These are phyloP conservation scores for Leptodermis oblonga DNA, from an alignment of 257 asterid genomes.

Conservation along the genomic window DNA sequence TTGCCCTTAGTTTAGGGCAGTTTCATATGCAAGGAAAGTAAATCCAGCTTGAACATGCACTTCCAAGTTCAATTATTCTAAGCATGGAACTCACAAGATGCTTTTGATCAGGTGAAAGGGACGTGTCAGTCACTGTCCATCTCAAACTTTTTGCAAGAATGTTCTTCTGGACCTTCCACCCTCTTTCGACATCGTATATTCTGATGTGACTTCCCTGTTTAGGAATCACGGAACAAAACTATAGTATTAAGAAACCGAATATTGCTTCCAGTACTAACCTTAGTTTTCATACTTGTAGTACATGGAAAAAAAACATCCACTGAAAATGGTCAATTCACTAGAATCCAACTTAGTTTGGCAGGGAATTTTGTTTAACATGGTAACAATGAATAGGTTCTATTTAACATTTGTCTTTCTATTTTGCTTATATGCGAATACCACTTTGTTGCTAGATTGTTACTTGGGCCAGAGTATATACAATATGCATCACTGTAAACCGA, in stretches of 20 bases:
- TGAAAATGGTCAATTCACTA: neutral
- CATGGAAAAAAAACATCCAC: neutral
- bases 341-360: neutral
- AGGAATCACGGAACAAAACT: neutral
- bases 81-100: conserved; percentile 56
- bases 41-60: neutral
- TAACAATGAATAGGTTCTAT: neutral
- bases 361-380: neutral
- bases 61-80: neutral
- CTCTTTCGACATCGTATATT: conserved; percentile 73
- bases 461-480: neutral
- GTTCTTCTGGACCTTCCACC: conserved; percentile 85
- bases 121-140: conserved; percentile 89
- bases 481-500: neutral
- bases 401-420: neutral
- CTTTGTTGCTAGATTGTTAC: neutral
- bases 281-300: neutral
- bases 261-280: neutral
- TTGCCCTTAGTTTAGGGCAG: neutral
- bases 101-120: conserved; percentile 69
- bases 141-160: conserved; percentile 72
- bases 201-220: conserved; percentile 82
- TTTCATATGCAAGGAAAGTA: neutral
- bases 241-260: neutral
- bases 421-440: neutral